A percentile compares a stretch with the other conserved stretches of the same genome.
Conservation (phyloP, 306 rosid species). For the Dicorynia guianensis region DNA sequence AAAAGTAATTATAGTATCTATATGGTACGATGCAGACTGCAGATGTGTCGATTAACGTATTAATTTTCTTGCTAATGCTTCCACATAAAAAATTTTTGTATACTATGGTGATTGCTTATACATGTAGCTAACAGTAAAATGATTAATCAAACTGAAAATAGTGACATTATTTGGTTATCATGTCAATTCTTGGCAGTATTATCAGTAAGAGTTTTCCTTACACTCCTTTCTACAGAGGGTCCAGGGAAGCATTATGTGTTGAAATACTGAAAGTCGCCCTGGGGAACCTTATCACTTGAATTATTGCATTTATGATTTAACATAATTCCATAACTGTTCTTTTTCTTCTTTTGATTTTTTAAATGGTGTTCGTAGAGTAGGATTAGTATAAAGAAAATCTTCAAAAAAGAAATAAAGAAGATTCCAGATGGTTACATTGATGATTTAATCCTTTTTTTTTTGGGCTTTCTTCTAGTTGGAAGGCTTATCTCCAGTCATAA, state of each 20-base stretch:
- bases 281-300: background rate
- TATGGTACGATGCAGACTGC: background rate
- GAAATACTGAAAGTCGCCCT: background rate
- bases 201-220: background rate
- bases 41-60: background rate
- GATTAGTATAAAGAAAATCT: too few species aligned
- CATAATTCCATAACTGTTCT: slow-evolving; percentile 5
- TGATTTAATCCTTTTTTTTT: too few species aligned
- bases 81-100: background rate
- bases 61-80: slow-evolving; percentile 3
- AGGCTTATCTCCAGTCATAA: background rate
- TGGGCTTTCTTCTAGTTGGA: background rate
- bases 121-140: too few species aligned
- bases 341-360: background rate
- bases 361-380: background rate
- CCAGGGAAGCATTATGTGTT: background rate
- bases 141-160: background rate
- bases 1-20: background rate
- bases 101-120: background rate
- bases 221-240: background rate
- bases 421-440: too few species aligned
- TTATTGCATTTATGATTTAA: background rate
- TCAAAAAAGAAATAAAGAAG: too few species aligned
- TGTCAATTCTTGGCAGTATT: background rate
- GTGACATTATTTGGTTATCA: background rate